Evolutionary conservation across 495 filamentous ascomycete genomes (phyloP), one percentile per base, ranked within the genome.

Genomic region (Umbilicaria muhlenbergii): DNA sequence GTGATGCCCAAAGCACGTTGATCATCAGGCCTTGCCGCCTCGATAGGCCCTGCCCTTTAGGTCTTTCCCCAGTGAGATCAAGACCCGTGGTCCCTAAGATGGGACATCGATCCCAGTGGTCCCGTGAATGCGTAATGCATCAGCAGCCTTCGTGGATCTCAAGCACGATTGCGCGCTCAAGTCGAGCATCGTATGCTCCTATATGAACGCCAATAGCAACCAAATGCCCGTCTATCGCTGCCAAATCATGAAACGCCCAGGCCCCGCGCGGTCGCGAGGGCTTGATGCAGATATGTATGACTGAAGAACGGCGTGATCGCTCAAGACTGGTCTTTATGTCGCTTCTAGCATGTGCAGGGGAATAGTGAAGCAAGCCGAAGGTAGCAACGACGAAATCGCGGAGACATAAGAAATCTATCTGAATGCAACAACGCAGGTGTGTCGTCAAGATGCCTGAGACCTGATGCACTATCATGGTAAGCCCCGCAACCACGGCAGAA

Each of bases 321-420:
- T 11, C 19, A 11, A 40, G 19, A 19, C 38, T 24, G 38, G 15
- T 15, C 7, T n/a, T n/a, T 18, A 40, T 18, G 15, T 40, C 14
- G 14, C 24, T 28, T 8, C 5, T 28, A 28, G 24, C 24, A 28
- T 28, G 24, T 28, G 24, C 24, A 28, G 6, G 24, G 5, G 24
- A 28, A 28, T 28, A 28, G 24, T 28, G 8, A 28, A 28, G 24
- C 41, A 35, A 34, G 41, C 41, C 41, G 42, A 48, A n/a, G 34
- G 45, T 46, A 43, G 16, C n/a, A 28, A 18, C 18, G 40, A 24
- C 46, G 34, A 42, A 45, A 44, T 38, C 38, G 41, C 43, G 24
- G 40, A 50, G 42, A 41, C 39, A 37, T 43, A 39, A 43, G 49
- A 47, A 47, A 52, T 52, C 52, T 55, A 55, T 55, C 28, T 28